phyloP scores from a whole-genome alignment of 1,284 basidiomycete species.

The Malassezia furfur region DNA sequence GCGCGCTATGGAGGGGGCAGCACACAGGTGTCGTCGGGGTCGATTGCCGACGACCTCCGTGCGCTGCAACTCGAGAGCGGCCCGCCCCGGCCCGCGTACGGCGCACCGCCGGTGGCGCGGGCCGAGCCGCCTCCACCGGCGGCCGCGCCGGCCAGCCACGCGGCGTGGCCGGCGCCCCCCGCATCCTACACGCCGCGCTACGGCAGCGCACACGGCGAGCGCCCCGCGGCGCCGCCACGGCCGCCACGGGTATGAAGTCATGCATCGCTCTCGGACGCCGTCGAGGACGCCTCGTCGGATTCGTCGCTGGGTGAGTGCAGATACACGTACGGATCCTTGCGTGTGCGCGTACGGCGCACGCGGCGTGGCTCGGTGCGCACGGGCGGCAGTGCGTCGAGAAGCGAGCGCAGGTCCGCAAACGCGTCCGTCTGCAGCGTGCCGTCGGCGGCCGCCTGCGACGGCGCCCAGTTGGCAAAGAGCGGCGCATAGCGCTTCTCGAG shows the following conservation, averaged over 20 bases:
- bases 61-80: conserved; percentile 3
- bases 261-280: conserved; percentile 1
- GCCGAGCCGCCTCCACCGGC: no score
- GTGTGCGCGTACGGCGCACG: neutral
- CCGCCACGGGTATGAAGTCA: conserved; percentile 9
- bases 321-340: neutral
- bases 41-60: conserved; percentile 9
- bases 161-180: conserved; percentile 2
- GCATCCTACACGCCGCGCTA: neutral
- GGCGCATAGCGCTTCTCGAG: conserved; percentile 28
- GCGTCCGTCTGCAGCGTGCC: neutral
- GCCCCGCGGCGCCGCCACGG: conserved; percentile 8
- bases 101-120: no score
- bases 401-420: conserved; percentile 1
- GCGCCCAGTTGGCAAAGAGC: neutral
- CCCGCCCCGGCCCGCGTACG: no score
- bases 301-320: neutral
- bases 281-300: neutral
- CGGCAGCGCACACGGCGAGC: neutral
- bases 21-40: neutral
- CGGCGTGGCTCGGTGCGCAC: neutral
- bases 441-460: neutral
- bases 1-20: no score
- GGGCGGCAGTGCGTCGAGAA: conserved; percentile 2
- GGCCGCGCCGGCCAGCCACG: neutral